Percentiles rank a stretch among this genome's conserved stretches.
Conservation (phyloP, 2,329 filamentous ascomycete genomes). For the Amauroascus verrucosus region DNA sequence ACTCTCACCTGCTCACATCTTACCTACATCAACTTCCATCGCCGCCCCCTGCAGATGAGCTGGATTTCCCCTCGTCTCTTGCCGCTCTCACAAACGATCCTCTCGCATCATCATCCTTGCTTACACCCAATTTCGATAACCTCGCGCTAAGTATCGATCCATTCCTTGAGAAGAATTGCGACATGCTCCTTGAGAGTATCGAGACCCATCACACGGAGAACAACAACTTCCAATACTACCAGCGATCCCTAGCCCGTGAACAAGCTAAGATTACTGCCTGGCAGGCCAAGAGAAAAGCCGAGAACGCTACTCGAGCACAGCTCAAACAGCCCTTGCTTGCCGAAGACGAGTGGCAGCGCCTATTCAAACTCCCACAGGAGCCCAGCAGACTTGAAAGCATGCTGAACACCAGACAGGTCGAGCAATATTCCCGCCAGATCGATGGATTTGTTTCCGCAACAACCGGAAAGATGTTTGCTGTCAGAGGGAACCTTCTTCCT, state of each 20-base stretch:
- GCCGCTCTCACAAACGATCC: constrained; percentile 61
- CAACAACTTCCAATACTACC: constrained; percentile 98
- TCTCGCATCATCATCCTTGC: constrained; percentile 49
- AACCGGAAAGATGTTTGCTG: constrained; percentile 95
- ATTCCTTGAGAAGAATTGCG: constrained; percentile 96
- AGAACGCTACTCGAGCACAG: constrained; percentile 74
- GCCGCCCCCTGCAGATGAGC: constrained; percentile 53
- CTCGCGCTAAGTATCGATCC: constrained; percentile 92
- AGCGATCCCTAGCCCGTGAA: constrained; percentile 84
- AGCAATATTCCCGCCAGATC: constrained; percentile 95
- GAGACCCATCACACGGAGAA: constrained; percentile 97
- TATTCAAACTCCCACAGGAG: constrained; percentile 96
- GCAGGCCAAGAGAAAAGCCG: constrained; percentile 92
- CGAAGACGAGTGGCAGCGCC: constrained; percentile 94
- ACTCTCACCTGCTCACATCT: constrained; percentile 91
- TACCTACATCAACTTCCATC: constrained; percentile 86
- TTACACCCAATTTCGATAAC: constrained; percentile 79
- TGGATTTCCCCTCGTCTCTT: constrained; percentile 68
- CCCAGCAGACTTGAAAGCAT: constrained; percentile 87
- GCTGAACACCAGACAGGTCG: constrained; percentile 89
- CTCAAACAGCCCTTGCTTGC: constrained; percentile 83
- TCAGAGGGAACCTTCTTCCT: constrained; percentile 59
- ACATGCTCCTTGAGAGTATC: constrained; percentile 90
- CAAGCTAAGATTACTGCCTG: constrained; percentile 93
- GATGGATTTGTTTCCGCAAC: constrained; percentile 90